Percentiles rank a stretch among this genome's conserved stretches.
Evolutionary conservation across 139 green algal genomes (phyloP).

Genomic region (Microglena sp.): DNA sequence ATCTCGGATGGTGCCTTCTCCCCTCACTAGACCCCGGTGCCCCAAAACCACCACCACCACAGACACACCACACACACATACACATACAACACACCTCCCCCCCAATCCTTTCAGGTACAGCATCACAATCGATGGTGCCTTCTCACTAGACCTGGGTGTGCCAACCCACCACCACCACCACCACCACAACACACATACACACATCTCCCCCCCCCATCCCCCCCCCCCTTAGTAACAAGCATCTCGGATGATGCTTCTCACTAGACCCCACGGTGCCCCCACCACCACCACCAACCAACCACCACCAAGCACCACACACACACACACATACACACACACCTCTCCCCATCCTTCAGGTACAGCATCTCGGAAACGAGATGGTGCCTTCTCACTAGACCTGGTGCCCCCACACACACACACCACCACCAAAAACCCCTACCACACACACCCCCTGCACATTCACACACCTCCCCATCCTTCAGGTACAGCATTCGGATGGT

Average conservation of each 20-base stretch:
- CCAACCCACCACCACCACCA: neutral
- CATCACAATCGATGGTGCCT: no score
- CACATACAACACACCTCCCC: neutral
- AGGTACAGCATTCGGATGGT: no score
- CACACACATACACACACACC: constrained; percentile 1
- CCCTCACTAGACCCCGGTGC: neutral
- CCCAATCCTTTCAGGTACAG: neutral
- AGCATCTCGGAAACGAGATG: neutral
- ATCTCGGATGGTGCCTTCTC: no score
- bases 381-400: neutral
- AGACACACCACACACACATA: neutral
- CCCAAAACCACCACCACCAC: neutral
- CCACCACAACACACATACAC: neutral
- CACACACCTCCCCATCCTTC: no score
- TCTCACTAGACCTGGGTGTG: neutral
- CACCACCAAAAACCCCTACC: neutral
- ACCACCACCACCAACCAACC: no score
- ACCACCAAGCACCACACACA: neutral
- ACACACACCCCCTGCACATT: neutral
- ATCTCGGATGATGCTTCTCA: neutral
- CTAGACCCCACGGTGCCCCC: no score
- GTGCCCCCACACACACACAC: neutral
- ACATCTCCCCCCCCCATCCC: neutral
- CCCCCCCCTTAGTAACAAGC: neutral
- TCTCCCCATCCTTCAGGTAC: neutral